phyloP scores from a whole-genome alignment of 768 basidiomycete genomes.

The Epithele typhae region DNA sequence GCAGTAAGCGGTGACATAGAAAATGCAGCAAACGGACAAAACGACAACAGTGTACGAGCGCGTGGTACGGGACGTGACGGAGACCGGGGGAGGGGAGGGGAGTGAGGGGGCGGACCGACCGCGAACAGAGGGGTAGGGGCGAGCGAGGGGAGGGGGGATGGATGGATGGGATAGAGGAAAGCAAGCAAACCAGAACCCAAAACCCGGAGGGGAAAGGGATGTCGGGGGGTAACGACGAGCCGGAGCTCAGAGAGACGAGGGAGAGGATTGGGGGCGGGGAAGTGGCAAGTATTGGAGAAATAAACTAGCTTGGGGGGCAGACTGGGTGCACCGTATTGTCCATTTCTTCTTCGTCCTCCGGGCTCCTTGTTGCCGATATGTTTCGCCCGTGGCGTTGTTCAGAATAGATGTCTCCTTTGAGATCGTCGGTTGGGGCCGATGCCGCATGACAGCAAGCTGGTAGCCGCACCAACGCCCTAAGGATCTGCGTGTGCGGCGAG shows the following conservation, averaged over 20 bases:
- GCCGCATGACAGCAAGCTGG: constrained; percentile 6
- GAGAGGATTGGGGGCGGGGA: background rate
- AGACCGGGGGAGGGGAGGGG: background rate
- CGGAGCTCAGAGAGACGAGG: constrained; percentile 2
- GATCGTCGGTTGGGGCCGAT: constrained; percentile 1
- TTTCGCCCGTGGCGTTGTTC: constrained; percentile 5
- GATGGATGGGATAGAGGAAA: too few species aligned
- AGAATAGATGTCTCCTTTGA: constrained; percentile 10
- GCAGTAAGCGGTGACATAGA: constrained; percentile 16
- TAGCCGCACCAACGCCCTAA: background rate
- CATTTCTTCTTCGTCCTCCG: constrained; percentile 9
- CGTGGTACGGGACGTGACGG: constrained; percentile 11
- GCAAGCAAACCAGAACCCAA: background rate
- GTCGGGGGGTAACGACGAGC: constrained; percentile 12
- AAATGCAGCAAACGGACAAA: constrained; percentile 18
- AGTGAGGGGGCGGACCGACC: background rate
- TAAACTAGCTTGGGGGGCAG: constrained; percentile 13
- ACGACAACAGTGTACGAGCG: constrained; percentile 18
- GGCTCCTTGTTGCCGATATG: constrained; percentile 13
- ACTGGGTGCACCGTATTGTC: constrained; percentile 8
- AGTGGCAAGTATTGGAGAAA: constrained; percentile 8
- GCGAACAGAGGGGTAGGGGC: constrained; percentile 2
- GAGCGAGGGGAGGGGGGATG: background rate
- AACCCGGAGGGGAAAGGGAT: background rate
- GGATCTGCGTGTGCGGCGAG: background rate